Conservation (phyloP, 139 green algal genomes). For the Spirogloea muscicola region DNA sequence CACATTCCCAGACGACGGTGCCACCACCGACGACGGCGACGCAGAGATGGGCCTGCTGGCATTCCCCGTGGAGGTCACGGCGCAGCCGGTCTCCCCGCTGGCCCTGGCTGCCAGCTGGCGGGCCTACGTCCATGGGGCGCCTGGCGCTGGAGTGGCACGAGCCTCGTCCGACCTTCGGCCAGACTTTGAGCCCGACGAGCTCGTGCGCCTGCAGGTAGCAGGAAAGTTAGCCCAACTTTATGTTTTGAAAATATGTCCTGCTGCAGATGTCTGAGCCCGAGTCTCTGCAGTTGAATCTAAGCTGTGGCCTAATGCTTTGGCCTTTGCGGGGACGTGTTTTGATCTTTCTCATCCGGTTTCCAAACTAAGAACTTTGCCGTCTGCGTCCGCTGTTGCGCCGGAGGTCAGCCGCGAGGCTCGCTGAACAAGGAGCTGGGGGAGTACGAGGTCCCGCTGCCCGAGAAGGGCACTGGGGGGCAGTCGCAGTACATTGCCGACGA, state of each 20-base stretch:
- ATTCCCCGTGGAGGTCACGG: slow-evolving; percentile 17
- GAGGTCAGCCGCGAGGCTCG: background rate
- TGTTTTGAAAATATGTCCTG: background rate
- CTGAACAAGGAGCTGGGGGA: background rate
- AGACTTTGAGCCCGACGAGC: background rate
- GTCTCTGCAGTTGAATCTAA: no score
- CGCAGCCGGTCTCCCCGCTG: slow-evolving; percentile 14
- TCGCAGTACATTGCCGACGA: slow-evolving; percentile 13
- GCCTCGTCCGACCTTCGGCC: background rate
- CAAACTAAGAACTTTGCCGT: background rate
- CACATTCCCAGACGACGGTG: background rate
- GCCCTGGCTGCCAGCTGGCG: slow-evolving; percentile 18
- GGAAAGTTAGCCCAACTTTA: background rate
- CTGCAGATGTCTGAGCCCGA: no score
- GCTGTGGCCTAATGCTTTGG: no score
- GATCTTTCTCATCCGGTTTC: no score
- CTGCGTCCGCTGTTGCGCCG: background rate
- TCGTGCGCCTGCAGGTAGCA: background rate
- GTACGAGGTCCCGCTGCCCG: slow-evolving; percentile 20
- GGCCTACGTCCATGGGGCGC: background rate
- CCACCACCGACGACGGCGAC: background rate
- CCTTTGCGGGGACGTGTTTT: no score
- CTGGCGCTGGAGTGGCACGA: background rate
- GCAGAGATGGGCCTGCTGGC: background rate
- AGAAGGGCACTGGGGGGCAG: no score